Conservation (phyloP, 805 yeast genomes). For the Tetrapisispora pingtungensis region DNA sequence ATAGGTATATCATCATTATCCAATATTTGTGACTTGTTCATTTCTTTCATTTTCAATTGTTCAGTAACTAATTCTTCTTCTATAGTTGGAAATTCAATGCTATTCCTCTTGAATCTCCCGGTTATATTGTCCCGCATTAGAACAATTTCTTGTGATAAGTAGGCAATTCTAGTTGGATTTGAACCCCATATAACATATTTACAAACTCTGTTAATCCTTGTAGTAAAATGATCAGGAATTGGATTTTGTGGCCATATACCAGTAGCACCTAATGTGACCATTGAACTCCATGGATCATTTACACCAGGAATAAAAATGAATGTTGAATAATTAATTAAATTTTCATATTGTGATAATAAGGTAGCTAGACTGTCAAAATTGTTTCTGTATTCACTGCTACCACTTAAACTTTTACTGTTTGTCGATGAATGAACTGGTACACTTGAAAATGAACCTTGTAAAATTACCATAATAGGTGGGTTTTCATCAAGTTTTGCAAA, state of each 20-base stretch:
- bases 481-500: constrained; percentile 45
- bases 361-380: constrained; percentile 67
- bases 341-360: constrained; percentile 42
- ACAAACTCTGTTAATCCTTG: constrained; percentile 50
- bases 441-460: constrained; percentile 74
- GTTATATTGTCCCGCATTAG: constrained; percentile 65
- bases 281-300: constrained; percentile 88
- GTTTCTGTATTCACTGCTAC: constrained; percentile 50
- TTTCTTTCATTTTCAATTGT: constrained; percentile 9
- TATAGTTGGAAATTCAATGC: constrained; percentile 41
- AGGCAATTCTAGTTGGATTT: constrained; percentile 72
- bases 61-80: constrained; percentile 19
- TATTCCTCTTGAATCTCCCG: constrained; percentile 60
- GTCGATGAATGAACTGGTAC: constrained; percentile 50
- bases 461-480: constrained; percentile 59
- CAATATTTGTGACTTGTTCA: constrained; percentile 18
- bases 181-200: constrained; percentile 50
- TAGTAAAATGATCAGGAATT: constrained; percentile 64
- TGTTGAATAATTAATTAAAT: constrained; percentile 33
- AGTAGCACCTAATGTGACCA: constrained; percentile 51
- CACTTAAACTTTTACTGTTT: constrained; percentile 39
- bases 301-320: constrained; percentile 77
- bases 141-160: constrained; percentile 75
- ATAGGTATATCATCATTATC: constrained; percentile 13
- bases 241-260: constrained; percentile 62